Percentiles rank a stretch among this genome's conserved stretches.
Evolutionary conservation across 1,284 basidiomycete genomes (phyloP).

Genomic region (Cryptococcus sp.): DNA sequence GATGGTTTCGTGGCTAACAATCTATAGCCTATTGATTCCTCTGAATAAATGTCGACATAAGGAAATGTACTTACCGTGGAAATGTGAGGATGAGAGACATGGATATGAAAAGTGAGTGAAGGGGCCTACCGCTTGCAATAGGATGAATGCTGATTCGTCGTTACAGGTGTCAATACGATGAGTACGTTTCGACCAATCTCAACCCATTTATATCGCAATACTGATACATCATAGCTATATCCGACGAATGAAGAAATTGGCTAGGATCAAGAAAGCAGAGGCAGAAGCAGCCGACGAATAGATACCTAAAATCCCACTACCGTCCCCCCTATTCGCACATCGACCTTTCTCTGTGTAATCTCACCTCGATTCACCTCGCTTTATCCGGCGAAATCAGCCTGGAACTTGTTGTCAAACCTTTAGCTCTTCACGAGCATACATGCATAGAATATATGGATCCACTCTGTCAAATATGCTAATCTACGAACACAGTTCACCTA

Average conservation of each 20-base stretch:
- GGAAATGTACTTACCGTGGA: slow-evolving; percentile 70
- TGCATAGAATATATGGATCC: neutral
- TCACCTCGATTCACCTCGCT: no score
- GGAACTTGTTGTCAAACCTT: neutral
- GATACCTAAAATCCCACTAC: neutral
- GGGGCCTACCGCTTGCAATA: slow-evolving; percentile 4
- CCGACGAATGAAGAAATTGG: slow-evolving; percentile 73
- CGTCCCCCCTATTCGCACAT: neutral
- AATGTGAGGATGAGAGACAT: slow-evolving; percentile 72
- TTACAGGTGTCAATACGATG: slow-evolving; percentile 78
- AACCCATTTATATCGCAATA: neutral
- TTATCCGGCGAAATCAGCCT: neutral
- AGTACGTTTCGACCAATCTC: slow-evolving; percentile 56
- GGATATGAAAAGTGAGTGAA: slow-evolving; percentile 66
- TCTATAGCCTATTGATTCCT: slow-evolving; percentile 67
- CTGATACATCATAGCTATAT: slow-evolving; percentile 57
- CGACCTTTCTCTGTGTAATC: neutral
- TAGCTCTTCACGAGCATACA: neutral
- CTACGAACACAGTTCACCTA: neutral
- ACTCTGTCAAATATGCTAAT: neutral
- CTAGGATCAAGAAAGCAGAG: slow-evolving; percentile 65
- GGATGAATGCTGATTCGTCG: neutral
- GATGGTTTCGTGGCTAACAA: no score
- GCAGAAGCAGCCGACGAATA: slow-evolving; percentile 45
- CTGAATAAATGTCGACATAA: slow-evolving; percentile 74